Conservation (phyloP, 306 rosid species). For the Luffa aegyptiaca region DNA sequence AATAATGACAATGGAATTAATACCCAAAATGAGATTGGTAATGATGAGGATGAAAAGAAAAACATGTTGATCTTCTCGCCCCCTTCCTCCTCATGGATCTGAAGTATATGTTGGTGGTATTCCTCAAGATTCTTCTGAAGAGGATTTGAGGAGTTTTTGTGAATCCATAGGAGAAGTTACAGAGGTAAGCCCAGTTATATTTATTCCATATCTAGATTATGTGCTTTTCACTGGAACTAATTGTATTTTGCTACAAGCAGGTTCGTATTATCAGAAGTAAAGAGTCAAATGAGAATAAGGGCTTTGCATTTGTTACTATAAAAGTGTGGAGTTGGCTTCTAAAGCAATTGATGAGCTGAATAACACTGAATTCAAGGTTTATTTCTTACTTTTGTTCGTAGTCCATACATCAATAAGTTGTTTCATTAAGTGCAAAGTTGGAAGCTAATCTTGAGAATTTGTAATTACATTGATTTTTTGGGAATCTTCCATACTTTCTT, state of each 20-base stretch:
- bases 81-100: constrained; percentile 97
- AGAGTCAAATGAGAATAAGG: constrained; percentile 65
- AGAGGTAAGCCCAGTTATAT: constrained; percentile 43
- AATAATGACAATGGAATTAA: constrained; percentile 13
- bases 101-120: constrained; percentile 94
- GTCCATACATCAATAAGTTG: constrained; percentile 2
- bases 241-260: constrained; percentile 33
- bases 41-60: constrained; percentile 55
- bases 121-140: constrained; percentile 56
- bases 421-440: constrained; percentile 3
- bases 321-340: constrained; percentile 69
- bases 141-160: constrained; percentile 66
- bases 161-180: constrained; percentile 65
- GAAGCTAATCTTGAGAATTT: background rate
- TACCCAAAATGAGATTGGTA: constrained; percentile 17
- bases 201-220: constrained; percentile 3
- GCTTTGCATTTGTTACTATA: constrained; percentile 79
- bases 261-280: constrained; percentile 86
- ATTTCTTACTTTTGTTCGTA: background rate
- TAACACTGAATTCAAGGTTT: constrained; percentile 68
- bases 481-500: background rate
- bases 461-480: background rate
- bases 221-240: background rate
- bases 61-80: constrained; percentile 72
- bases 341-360: constrained; percentile 79